Evolutionary conservation across 179 eudicot species (phyloP).

Genomic region (Beta corolliflora): DNA sequence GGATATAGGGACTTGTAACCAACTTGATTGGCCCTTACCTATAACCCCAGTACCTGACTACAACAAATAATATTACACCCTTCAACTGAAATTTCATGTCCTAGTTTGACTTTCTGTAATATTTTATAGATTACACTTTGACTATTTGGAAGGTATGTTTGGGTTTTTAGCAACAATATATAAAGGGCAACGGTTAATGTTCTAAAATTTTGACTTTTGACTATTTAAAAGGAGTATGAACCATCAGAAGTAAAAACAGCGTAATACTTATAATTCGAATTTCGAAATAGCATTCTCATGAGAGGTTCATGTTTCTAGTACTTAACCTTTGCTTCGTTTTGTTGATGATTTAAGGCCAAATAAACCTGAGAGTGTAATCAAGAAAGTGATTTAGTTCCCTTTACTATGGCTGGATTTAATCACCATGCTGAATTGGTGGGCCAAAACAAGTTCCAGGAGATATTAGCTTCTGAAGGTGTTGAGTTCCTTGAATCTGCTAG

Average conservation of each 20-base stretch:
- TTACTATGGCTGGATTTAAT: constrained; percentile 20
- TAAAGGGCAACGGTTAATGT: not conserved
- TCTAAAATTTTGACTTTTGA: not conserved
- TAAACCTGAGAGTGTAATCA: not conserved
- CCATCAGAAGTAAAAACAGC: no score
- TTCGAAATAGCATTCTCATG: not conserved
- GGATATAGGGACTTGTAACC: not conserved
- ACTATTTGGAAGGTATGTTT: not conserved
- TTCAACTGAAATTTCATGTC: no score
- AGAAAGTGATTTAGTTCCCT: not conserved
- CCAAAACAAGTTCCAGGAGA: constrained; percentile 22
- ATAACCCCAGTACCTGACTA: no score
- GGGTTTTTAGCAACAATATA: no score
- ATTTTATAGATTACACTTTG: no score
- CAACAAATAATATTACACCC: not conserved
- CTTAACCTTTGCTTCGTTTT: not conserved
- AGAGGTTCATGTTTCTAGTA: not conserved
- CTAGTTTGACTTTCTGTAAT: no score
- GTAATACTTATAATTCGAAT: no score
- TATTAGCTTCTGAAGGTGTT: constrained; percentile 42
- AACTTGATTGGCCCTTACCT: not conserved
- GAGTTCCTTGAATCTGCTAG: constrained; percentile 39
- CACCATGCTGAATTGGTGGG: constrained; percentile 3
- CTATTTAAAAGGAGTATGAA: no score
- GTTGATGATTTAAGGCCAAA: not conserved